Evolutionary conservation across 768 basidiomycete genomes (phyloP), one percentile per base, ranked within the genome.

Genomic region (Crepidotus variabilis): DNA sequence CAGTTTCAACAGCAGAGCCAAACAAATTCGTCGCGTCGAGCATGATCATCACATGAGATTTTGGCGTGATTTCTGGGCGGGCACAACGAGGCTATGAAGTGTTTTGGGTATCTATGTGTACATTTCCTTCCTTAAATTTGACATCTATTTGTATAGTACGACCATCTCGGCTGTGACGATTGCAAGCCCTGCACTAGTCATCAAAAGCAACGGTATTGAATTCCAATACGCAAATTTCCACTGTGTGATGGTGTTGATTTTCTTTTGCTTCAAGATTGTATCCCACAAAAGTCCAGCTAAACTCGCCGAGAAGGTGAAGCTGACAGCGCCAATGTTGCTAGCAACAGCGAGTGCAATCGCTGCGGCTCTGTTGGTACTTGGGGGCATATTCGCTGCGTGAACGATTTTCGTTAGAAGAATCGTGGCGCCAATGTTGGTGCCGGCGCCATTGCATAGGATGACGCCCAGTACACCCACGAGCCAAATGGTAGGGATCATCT

Each of bases 381-480:
- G 67, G 3, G 80, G 69, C 20, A 67, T 56, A 18, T 65, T 64
- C 1, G 83, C 67, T 8, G 69, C 67, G 45, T 83, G 83, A 6
- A 92, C 78, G 39, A 93, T 79, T 60, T 94, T 87, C 28, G 92
- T 89, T 14, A 95, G 81, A 32, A 97, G 80, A 67, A 98, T 94
- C 16, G 91, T 93, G 2, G 90, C 89, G 35, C 92, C 92, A 54
- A 95, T 95, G 71, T 95, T 95, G 6, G 93, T 95, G 0, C 93
- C 92, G 16, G 88, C 84, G 51, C 92, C 72, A 63, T 93, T 92
- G 69, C 90, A 93, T 21, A 91, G 75, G 39, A 92, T 66, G 36
- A 93, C 86, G 4, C 87, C 81, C 35, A 92, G 71, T 20, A 87
- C 73, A 35, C 88, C 88, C 64, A 92, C 79, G 52, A 90, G 62